phyloP scores from a whole-genome alignment of 192 early-diverging fungal genomes.

The Funneliformis mosseae region DNA sequence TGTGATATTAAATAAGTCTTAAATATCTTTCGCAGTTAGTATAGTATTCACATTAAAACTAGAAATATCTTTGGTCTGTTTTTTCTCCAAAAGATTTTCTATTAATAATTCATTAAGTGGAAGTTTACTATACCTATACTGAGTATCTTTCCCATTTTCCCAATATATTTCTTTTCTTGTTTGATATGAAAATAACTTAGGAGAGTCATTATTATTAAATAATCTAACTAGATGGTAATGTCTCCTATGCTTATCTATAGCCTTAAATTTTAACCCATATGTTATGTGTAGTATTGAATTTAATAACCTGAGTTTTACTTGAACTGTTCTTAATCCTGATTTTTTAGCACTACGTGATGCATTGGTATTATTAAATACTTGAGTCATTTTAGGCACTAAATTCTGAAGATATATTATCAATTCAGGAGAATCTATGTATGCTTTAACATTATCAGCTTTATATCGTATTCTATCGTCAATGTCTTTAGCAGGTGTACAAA shows the following conservation, averaged over 20 bases:
- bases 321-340: too few relatives aligned
- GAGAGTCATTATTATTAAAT: constrained; percentile 1
- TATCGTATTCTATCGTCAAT: constrained; percentile 22
- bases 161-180: neutral
- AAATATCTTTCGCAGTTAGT: too few relatives aligned
- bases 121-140: constrained; percentile 15
- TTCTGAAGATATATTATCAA: too few relatives aligned
- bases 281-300: constrained; percentile 17
- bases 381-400: too few relatives aligned
- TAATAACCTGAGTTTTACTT: constrained; percentile 24
- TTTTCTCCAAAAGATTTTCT: too few relatives aligned
- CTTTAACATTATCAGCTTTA: constrained; percentile 28
- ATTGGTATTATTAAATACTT: constrained; percentile 25
- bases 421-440: too few relatives aligned
- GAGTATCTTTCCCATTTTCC: too few relatives aligned
- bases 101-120: constrained; percentile 25
- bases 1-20: too few relatives aligned
- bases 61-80: too few relatives aligned
- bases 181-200: constrained; percentile 7
- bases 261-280: constrained; percentile 1
- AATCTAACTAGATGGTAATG: constrained; percentile 26
- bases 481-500: constrained; percentile 21
- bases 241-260: constrained; percentile 2
- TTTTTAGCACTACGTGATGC: constrained; percentile 8
- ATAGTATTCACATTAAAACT: too few relatives aligned